Evolutionary conservation across 2,329 filamentous ascomycete species (phyloP).

Genomic region (Ophiobolus disseminans): DNA sequence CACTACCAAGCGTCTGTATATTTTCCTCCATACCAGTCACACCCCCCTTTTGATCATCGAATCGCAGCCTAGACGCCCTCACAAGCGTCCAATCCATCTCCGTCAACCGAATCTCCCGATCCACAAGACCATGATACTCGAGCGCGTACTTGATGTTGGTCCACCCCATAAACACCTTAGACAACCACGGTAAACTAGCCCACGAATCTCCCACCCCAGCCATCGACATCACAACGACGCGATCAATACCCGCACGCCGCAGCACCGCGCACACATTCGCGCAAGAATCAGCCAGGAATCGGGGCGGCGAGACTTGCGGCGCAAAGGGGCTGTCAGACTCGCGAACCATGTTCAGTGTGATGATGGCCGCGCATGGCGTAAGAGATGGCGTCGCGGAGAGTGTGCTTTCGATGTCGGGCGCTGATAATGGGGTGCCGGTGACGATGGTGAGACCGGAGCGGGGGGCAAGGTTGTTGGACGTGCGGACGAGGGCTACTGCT

Average conservation of each 20-base stretch:
- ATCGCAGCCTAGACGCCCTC: slow-evolving; percentile 14
- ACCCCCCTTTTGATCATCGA: slow-evolving; percentile 11
- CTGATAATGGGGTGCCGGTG: slow-evolving; percentile 12
- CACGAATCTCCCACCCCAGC: slow-evolving; percentile 21
- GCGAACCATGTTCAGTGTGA: slow-evolving; percentile 14
- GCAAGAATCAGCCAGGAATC: slow-evolving; percentile 18
- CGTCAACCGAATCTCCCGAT: slow-evolving; percentile 16
- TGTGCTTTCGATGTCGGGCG: slow-evolving; percentile 9
- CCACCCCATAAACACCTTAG: slow-evolving; percentile 15
- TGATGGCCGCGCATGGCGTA: slow-evolving; percentile 9
- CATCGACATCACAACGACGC: slow-evolving; percentile 21
- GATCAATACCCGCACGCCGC: slow-evolving; percentile 15
- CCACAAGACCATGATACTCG: slow-evolving; percentile 14
- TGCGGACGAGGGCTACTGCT: slow-evolving; percentile 12
- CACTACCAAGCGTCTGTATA: slow-evolving; percentile 5
- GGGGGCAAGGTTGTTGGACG: slow-evolving; percentile 6
- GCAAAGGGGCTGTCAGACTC: slow-evolving; percentile 13
- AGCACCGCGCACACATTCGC: slow-evolving; percentile 17
- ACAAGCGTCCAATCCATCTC: slow-evolving; percentile 19
- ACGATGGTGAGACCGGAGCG: slow-evolving; percentile 14
- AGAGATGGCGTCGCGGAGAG: slow-evolving; percentile 6
- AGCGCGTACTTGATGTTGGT: slow-evolving; percentile 21
- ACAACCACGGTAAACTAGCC: slow-evolving; percentile 13
- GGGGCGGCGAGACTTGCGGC: slow-evolving; percentile 10
- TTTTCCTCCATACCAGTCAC: slow-evolving; percentile 5